Evolutionary conservation across 331 rosid species (phyloP), one percentile per base, ranked within the genome.

Genomic region (Prunus yedoensis): DNA sequence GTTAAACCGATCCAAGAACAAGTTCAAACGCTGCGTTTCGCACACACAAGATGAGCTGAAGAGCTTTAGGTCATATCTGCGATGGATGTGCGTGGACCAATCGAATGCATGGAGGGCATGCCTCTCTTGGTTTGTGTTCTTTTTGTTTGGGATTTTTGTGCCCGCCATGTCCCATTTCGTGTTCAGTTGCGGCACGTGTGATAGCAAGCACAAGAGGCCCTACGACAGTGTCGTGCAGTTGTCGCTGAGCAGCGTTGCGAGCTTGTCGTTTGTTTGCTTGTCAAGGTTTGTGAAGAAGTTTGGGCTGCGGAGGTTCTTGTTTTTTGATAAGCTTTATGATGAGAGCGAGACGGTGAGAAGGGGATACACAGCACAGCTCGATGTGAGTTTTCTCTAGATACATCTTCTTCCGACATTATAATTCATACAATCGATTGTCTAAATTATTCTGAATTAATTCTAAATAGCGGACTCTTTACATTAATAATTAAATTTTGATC

Each of bases 11-110:
- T 45, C 53, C 27, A 38, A 27, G 38, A 56, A 20, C 38, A 81
- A 79, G 51, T 81, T 57, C 81, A 41, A 18, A 66, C 93, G 96
- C 2, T 49, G 82, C 66, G 63, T 66, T 0, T 92, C 96, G 0
- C 77, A 89, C 82, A 85, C 82, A 30, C 79, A 84, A 25, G 97
- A 95, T 32, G 99, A 95, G 81, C 71, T 94, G 25, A 86, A 74
- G 41, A 86, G 80, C 79, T 94, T 94, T 88, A 83, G 97, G 30
- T 86, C 87, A 1, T 92, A 87, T 70, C 89, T 94, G 1, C 89
- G 87, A 4, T 92, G 97, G 97, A 90, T 94, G 92, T 92, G 99
- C 78, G 96, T 90, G 0, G 97, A 94, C 77, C 99, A 94, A 73
- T 94, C 99, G 1, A 85, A 76, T 70, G 2, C 41, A 14, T 64